These are phyloP conservation scores for Hemileccinum impolitum DNA, from an alignment of 768 basidiomycete genomes.

Conservation along the genomic window DNA sequence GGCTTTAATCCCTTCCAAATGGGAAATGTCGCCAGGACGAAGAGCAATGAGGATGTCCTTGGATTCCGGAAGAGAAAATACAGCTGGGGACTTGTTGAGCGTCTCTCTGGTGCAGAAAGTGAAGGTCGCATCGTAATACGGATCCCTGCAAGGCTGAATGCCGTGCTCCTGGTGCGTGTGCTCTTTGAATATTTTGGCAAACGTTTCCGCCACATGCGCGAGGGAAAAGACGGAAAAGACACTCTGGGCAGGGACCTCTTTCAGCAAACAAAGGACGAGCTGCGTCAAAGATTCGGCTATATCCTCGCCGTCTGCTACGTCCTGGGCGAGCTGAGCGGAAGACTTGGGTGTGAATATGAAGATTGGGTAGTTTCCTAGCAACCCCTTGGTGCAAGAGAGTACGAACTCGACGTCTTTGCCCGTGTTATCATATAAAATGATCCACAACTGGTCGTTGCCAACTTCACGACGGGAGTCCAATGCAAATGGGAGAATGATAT, in stretches of 20 bases:
- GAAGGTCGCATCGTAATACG: conserved; percentile 63
- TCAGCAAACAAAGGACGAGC: conserved; percentile 41
- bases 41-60: conserved; percentile 25
- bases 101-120: conserved; percentile 50
- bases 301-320: conserved; percentile 15
- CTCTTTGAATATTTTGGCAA: conserved; percentile 48
- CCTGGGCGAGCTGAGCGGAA: conserved; percentile 32
- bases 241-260: conserved; percentile 35
- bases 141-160: conserved; percentile 30
- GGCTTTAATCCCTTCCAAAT: conserved; percentile 36
- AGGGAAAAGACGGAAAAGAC: conserved; percentile 68
- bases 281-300: conserved; percentile 39
- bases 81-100: conserved; percentile 21
- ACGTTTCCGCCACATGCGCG: conserved; percentile 41
- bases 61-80: conserved; percentile 1
- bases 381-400: conserved; percentile 55
- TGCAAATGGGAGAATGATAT: conserved; percentile 42
- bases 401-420: conserved; percentile 36
- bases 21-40: conserved; percentile 32
- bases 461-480: conserved; percentile 3
- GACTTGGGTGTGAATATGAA: conserved; percentile 56
- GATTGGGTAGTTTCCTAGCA: conserved; percentile 59
- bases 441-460: conserved; percentile 27
- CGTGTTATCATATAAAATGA: conserved; percentile 22
- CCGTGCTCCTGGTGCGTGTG: conserved; percentile 1